phyloP scores from a whole-genome alignment of 2,329 filamentous ascomycete genomes.

The Allantophomopsis lycopodina region DNA sequence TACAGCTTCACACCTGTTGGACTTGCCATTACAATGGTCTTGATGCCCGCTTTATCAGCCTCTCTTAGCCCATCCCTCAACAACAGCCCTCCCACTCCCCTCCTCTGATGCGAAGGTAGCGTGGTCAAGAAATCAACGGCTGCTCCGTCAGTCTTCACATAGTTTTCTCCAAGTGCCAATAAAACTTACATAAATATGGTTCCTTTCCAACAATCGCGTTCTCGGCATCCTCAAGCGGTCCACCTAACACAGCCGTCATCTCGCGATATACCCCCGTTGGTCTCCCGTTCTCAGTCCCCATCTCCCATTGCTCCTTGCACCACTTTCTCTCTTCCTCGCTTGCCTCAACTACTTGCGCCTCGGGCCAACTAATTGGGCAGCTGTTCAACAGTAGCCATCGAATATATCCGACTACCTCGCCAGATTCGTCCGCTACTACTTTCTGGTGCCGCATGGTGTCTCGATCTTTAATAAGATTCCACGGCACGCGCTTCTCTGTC shows the following conservation, averaged over 20 bases:
- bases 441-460: not conserved
- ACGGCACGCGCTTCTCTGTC: not conserved
- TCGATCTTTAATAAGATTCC: no score
- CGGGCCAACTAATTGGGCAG: not conserved
- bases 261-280: not conserved
- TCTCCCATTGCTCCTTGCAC: not conserved
- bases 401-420: not conserved
- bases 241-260: not conserved
- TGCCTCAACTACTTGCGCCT: not conserved
- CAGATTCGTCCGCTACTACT: not conserved
- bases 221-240: not conserved
- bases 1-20: not conserved
- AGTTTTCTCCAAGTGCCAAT: not conserved
- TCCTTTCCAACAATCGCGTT: not conserved
- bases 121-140: not conserved
- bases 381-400: not conserved
- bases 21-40: not conserved
- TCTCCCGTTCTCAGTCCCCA: not conserved
- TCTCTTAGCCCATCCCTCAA: not conserved
- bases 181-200: not conserved
- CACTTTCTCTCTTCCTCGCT: not conserved
- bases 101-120: not conserved
- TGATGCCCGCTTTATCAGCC: not conserved
- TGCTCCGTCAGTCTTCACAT: not conserved
- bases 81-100: not conserved